phyloP scores from a whole-genome alignment of 257 asterid species.

The Solanum etuberosum region DNA sequence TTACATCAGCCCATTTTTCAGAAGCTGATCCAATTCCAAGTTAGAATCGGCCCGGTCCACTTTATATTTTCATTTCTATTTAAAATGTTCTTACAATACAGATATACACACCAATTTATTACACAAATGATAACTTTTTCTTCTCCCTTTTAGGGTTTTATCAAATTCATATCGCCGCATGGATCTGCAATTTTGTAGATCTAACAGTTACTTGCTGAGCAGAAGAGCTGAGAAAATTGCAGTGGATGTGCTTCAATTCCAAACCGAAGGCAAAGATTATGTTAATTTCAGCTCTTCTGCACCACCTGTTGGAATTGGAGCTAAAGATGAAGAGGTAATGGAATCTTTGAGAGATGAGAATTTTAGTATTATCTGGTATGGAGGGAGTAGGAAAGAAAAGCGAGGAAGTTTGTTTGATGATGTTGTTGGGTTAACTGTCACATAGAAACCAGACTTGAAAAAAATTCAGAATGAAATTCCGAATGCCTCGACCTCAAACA shows the following conservation, averaged over 20 bases:
- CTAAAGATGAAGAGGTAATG: neutral
- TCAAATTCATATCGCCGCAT: neutral
- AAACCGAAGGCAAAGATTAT: neutral
- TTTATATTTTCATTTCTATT: neutral
- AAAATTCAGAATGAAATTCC: too few species aligned
- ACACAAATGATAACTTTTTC: neutral
- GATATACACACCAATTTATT: neutral
- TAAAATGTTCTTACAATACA: neutral
- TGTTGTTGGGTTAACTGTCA: neutral
- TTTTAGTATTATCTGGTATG: neutral
- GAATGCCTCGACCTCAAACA: fast-evolving
- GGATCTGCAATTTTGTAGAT: neutral
- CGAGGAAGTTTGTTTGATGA: neutral
- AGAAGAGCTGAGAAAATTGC: neutral
- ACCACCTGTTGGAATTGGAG: neutral
- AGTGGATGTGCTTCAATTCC: neutral
- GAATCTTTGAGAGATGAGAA: neutral
- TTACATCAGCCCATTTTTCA: neutral
- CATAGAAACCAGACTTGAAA: too few species aligned
- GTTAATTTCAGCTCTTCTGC: neutral
- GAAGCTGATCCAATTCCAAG: neutral
- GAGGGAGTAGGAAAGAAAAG: neutral
- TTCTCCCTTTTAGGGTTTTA: neutral
- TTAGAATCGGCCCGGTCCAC: neutral
- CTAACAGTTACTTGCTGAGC: neutral